phyloP scores from a whole-genome alignment of 73 alveolate genomes.

The Halteria grandinella region DNA sequence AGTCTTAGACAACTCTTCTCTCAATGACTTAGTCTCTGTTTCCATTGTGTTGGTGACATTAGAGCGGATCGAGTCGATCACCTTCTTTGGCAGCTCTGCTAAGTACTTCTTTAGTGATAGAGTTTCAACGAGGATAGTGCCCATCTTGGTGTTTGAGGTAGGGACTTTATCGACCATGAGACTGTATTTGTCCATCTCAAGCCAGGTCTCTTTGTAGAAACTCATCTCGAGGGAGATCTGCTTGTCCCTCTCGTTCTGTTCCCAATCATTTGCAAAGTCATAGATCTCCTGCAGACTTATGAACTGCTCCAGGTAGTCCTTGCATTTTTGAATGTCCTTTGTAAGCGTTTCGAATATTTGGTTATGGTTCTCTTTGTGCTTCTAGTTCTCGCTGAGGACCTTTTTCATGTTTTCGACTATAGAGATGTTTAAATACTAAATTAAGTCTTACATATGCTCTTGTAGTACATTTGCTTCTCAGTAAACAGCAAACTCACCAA shows the following conservation, averaged over 20 bases:
- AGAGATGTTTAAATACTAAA: neutral
- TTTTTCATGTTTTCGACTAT: slow-evolving; percentile 13
- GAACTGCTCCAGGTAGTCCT: slow-evolving; percentile 54
- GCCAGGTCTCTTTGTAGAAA: slow-evolving; percentile 71
- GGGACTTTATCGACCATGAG: slow-evolving; percentile 64
- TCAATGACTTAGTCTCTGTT: slow-evolving; percentile 60
- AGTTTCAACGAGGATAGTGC: slow-evolving; percentile 71
- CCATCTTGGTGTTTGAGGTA: slow-evolving; percentile 31
- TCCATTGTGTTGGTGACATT: slow-evolving; percentile 73
- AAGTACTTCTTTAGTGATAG: slow-evolving; percentile 41
- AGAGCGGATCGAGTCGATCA: slow-evolving; percentile 68
- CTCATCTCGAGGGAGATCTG: slow-evolving; percentile 52
- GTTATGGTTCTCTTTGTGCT: slow-evolving; percentile 29
- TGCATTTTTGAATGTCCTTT: slow-evolving; percentile 50
- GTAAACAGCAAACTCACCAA: slow-evolving; percentile 9
- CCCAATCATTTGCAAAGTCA: slow-evolving; percentile 69
- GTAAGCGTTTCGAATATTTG: slow-evolving; percentile 35
- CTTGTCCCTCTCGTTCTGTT: slow-evolving; percentile 22
- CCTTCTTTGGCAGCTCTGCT: slow-evolving; percentile 70
- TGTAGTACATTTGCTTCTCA: slow-evolving; percentile 21
- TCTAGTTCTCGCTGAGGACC: slow-evolving; percentile 9
- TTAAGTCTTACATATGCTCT: slow-evolving; percentile 42
- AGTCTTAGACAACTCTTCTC: slow-evolving; percentile 63
- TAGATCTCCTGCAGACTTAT: slow-evolving; percentile 56
- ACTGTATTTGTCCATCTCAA: slow-evolving; percentile 46